phyloP scores from a whole-genome alignment of 495 filamentous ascomycete species.

The Podospora pseudocomata region DNA sequence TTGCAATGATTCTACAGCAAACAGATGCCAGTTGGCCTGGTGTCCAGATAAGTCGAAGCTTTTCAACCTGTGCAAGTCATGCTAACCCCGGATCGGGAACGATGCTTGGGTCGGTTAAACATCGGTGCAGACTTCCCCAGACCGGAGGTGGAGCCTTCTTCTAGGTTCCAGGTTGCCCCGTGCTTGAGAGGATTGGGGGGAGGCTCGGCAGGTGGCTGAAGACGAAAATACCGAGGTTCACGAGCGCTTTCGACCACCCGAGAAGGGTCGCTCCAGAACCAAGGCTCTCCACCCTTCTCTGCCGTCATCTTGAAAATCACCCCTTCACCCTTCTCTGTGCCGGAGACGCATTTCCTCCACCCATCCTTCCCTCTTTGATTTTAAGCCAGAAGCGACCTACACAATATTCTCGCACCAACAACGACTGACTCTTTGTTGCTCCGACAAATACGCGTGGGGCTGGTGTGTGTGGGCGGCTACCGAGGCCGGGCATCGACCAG shows the following conservation, averaged over 20 bases:
- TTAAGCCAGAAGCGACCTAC: background rate
- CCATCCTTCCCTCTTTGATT: background rate
- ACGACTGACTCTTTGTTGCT: background rate
- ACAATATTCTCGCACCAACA: background rate
- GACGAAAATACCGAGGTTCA: conserved; percentile 24
- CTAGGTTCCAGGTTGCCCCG: background rate
- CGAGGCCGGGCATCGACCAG: background rate
- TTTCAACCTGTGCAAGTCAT: background rate
- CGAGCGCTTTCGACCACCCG: conserved; percentile 17
- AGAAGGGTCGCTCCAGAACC: background rate
- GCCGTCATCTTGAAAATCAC: conserved; percentile 2
- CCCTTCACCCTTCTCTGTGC: background rate
- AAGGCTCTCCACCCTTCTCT: conserved; percentile 12
- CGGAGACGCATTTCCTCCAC: background rate
- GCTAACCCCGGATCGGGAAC: background rate
- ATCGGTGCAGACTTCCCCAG: background rate
- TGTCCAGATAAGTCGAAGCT: background rate
- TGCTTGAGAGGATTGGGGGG: conserved; percentile 1
- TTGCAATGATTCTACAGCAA: too few species aligned
- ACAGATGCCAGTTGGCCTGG: too few species aligned
- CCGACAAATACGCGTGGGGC: background rate
- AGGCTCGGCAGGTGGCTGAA: conserved; percentile 16
- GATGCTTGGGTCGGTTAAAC: conserved; percentile 3
- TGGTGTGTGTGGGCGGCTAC: background rate
- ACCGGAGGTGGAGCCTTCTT: background rate